Evolutionary conservation across 805 yeast genomes (phyloP).

Genomic region (Kurtzmaniella fragi): DNA sequence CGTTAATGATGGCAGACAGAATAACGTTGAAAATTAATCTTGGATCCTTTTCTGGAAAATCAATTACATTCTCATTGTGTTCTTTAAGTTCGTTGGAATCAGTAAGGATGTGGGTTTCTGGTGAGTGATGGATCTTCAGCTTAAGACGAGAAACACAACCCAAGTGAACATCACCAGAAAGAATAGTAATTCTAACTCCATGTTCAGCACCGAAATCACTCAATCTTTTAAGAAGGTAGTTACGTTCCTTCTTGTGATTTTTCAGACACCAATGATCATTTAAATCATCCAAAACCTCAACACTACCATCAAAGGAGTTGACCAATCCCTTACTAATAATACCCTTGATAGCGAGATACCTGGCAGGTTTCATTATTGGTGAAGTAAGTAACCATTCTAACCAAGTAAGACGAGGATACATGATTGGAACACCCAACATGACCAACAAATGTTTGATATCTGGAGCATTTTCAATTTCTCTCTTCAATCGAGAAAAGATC

Average conservation of each 20-base stretch:
- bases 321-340: conserved; percentile 62
- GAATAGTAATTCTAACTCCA: conserved; percentile 73
- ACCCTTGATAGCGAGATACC: conserved; percentile 55
- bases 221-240: conserved; percentile 55
- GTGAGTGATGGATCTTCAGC: conserved; percentile 45
- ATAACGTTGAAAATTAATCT: conserved; percentile 77
- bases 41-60: conserved; percentile 63
- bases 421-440: conserved; percentile 90
- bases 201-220: conserved; percentile 59
- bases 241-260: conserved; percentile 83
- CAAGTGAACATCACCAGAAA: conserved; percentile 92
- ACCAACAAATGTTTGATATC: conserved; percentile 72
- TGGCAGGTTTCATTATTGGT: conserved; percentile 53
- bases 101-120: conserved; percentile 25
- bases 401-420: conserved; percentile 93
- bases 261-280: conserved; percentile 96
- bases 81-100: conserved; percentile 24
- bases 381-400: conserved; percentile 72
- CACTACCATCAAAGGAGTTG: conserved; percentile 87
- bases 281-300: conserved; percentile 88
- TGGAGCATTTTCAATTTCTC: conserved; percentile 48
- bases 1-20: conserved; percentile 85
- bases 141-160: conserved; percentile 78
- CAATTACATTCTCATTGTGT: conserved; percentile 34
- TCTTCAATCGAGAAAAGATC: conserved; percentile 54